These are phyloP conservation scores for Plasmodium gonderi DNA, from an alignment of 169 alveolate species.

Conservation along the genomic window DNA sequence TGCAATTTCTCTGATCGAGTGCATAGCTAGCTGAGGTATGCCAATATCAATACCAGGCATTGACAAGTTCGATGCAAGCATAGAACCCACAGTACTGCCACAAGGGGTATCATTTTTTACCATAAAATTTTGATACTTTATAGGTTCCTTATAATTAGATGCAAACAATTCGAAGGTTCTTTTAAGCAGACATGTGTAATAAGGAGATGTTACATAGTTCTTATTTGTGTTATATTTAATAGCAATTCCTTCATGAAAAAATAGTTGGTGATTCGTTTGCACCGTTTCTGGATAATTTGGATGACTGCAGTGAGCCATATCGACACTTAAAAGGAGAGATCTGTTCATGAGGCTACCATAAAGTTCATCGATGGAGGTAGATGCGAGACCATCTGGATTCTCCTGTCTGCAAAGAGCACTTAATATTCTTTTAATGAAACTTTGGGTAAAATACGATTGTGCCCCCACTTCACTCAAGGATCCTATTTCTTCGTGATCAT, in stretches of 20 bases:
- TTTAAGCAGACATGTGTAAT: constrained; percentile 46
- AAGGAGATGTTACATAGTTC: constrained; percentile 57
- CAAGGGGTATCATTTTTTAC: constrained; percentile 93
- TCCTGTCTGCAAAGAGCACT: background rate
- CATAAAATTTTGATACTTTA: constrained; percentile 63
- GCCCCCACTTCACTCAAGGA: constrained; percentile 82
- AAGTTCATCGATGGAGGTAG: constrained; percentile 21
- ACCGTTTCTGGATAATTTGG: constrained; percentile 97
- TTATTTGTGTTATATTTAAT: constrained; percentile 46
- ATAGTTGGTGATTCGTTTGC: constrained; percentile 90
- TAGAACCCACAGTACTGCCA: constrained; percentile 92
- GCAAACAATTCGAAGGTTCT: constrained; percentile 39
- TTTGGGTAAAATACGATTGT: constrained; percentile 75
- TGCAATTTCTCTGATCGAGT: constrained; percentile 93
- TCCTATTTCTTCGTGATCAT: constrained; percentile 80
- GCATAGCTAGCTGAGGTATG: constrained; percentile 97
- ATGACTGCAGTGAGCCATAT: constrained; percentile 97
- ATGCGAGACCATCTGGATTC: background rate
- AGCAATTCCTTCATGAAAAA: constrained; percentile 88
- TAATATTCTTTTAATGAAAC: constrained; percentile 75
- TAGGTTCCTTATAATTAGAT: background rate
- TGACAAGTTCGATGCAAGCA: constrained; percentile 54
- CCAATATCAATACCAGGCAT: constrained; percentile 92
- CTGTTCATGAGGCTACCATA: constrained; percentile 80
- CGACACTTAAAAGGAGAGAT: constrained; percentile 84